Conservation (phyloP, 2,329 filamentous ascomycete genomes). For the Pyricularia pennisetigena region DNA sequence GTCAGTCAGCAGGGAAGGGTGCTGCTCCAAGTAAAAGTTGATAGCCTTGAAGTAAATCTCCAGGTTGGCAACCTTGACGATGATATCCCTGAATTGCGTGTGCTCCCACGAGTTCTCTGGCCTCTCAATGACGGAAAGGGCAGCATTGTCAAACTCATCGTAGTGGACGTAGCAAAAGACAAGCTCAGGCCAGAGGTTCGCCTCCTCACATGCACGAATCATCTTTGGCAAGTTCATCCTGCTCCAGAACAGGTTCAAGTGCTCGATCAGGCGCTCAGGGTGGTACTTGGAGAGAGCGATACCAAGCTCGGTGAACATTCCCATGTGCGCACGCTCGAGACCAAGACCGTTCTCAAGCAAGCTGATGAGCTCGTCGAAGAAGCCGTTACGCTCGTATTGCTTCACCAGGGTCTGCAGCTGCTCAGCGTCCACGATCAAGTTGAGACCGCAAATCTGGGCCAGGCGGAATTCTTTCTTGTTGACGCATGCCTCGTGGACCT, state of each 20-base stretch:
- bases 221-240: conserved; percentile 97
- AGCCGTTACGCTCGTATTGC: conserved; percentile 93
- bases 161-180: conserved; percentile 98
- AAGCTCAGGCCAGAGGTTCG: conserved; percentile 92
- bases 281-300: conserved; percentile 92
- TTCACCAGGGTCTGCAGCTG: conserved; percentile 87
- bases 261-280: conserved; percentile 94
- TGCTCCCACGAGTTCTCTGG: conserved; percentile 98
- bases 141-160: conserved; percentile 96
- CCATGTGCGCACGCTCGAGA: conserved; percentile 88
- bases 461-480: conserved; percentile 98
- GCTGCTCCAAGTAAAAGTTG: conserved; percentile 96
- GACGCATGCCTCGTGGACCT: conserved; percentile 94
- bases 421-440: conserved; percentile 94
- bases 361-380: conserved; percentile 95
- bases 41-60: conserved; percentile 98
- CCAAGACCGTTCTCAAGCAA: conserved; percentile 92
- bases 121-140: conserved; percentile 94
- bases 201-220: conserved; percentile 87
- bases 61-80: conserved; percentile 94
- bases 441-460: conserved; percentile 96
- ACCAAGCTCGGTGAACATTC: conserved; percentile 89
- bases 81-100: conserved; percentile 98
- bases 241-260: conserved; percentile 97
- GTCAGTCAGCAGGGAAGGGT: conserved; percentile 92